Evolutionary conservation across 352 stramenopile species (phyloP).

Genomic region (Phytophthora citricola): DNA sequence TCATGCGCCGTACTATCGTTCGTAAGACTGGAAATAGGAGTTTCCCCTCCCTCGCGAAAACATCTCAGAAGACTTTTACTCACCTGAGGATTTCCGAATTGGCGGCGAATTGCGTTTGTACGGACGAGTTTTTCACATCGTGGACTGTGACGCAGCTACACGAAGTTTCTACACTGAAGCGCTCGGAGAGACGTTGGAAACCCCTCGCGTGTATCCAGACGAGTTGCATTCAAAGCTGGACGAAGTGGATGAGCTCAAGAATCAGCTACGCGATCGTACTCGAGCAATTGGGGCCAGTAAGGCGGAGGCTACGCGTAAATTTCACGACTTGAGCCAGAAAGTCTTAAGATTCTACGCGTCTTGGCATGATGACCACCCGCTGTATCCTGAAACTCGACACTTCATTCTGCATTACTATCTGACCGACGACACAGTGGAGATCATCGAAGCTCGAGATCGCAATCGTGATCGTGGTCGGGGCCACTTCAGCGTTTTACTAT

Average conservation of each 20-base stretch:
- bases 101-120: slow-evolving; percentile 82
- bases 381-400: slow-evolving; percentile 88
- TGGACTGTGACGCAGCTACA: slow-evolving; percentile 91
- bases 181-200: slow-evolving; percentile 36
- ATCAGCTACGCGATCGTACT: slow-evolving; percentile 37
- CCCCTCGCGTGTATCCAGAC: slow-evolving; percentile 78
- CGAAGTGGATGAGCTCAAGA: slow-evolving; percentile 68
- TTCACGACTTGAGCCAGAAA: slow-evolving; percentile 81
- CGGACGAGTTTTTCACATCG: slow-evolving; percentile 81
- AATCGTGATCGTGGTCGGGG: slow-evolving; percentile 58
- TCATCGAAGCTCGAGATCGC: slow-evolving; percentile 76
- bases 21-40: slow-evolving; percentile 38
- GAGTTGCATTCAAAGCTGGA: slow-evolving; percentile 57
- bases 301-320: slow-evolving; percentile 66
- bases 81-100: slow-evolving; percentile 81
- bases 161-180: slow-evolving; percentile 82
- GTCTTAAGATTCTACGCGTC: slow-evolving; percentile 93
- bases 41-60: slow-evolving; percentile 29
- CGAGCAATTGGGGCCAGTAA: slow-evolving; percentile 39
- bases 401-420: slow-evolving; percentile 95
- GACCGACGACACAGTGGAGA: slow-evolving; percentile 91
- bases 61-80: slow-evolving; percentile 38
- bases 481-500: slow-evolving; percentile 86
- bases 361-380: slow-evolving; percentile 91
- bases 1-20: slow-evolving; percentile 78